These are phyloP conservation scores for Botryosphaeria dothidea DNA, from an alignment of 2,329 filamentous ascomycete genomes.

Conservation along the genomic window DNA sequence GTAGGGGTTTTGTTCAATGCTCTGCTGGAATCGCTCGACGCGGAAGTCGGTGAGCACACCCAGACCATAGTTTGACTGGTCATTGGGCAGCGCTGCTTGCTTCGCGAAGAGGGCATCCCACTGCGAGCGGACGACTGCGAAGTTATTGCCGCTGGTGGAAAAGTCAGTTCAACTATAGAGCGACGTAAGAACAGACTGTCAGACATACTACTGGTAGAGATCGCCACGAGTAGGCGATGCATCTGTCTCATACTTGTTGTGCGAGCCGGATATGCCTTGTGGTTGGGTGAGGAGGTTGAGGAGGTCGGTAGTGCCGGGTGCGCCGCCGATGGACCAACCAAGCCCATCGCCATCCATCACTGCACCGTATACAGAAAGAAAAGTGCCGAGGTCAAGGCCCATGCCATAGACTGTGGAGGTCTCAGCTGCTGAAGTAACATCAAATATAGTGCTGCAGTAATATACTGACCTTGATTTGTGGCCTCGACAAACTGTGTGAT, in stretches of 20 bases:
- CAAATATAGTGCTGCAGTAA: no score
- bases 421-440: neutral
- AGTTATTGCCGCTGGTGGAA: neutral
- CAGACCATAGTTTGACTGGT: conserved; percentile 3
- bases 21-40: conserved; percentile 6
- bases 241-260: conserved; percentile 6
- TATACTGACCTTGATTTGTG: neutral
- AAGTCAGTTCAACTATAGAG: neutral
- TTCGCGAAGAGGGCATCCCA: conserved; percentile 8
- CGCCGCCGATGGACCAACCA: conserved; percentile 2
- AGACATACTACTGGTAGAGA: neutral
- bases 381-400: neutral
- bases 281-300: conserved; percentile 8
- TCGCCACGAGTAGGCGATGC: conserved; percentile 1
- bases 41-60: conserved; percentile 6
- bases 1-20: neutral
- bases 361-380: conserved; percentile 5
- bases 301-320: neutral
- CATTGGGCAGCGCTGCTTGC: neutral
- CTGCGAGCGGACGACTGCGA: neutral
- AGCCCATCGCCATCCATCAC: conserved; percentile 8
- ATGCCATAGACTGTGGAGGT: neutral
- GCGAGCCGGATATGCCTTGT: conserved; percentile 1
- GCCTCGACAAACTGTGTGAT: conserved; percentile 3
- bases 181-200: no score